Conservation (phyloP, 306 rosid species). For the Castanea sativa region DNA sequence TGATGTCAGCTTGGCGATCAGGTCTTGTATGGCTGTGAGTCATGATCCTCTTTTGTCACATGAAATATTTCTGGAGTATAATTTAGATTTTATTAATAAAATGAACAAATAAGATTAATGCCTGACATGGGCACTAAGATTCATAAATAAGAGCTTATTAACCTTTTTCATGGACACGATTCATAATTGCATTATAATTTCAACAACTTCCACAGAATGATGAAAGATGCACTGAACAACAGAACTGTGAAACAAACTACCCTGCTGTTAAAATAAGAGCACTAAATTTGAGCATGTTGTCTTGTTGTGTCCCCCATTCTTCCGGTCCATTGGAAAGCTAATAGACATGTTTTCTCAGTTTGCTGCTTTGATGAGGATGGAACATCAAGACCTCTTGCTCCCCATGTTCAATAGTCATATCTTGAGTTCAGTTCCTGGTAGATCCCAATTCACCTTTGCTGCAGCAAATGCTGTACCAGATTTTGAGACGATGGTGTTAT, state of each 20-base stretch:
- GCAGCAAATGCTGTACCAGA: background rate
- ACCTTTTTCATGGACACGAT: too few relatives aligned
- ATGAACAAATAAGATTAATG: background rate
- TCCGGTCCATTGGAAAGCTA: background rate
- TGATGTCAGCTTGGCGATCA: too few relatives aligned
- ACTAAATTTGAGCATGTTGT: too few relatives aligned
- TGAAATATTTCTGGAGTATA: background rate
- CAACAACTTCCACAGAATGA: too few relatives aligned
- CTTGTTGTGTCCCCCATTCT: too few relatives aligned
- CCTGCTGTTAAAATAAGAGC: too few relatives aligned
- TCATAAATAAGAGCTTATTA: too few relatives aligned
- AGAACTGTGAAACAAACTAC: too few relatives aligned
- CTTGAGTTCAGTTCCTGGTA: background rate
- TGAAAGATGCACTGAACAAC: too few relatives aligned
- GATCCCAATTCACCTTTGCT: background rate
- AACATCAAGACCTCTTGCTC: background rate
- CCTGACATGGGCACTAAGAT: background rate
- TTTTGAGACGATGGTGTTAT: background rate
- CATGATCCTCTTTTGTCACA: too few relatives aligned
- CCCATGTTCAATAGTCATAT: background rate
- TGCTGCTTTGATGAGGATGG: background rate
- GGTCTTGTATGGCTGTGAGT: too few relatives aligned
- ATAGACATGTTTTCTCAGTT: background rate
- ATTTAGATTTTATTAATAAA: background rate
- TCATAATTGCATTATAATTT: too few relatives aligned